Base-by-base conservation (phyloP, 2,329 filamentous ascomycete genomes). In the Venturia effusa region DNA sequence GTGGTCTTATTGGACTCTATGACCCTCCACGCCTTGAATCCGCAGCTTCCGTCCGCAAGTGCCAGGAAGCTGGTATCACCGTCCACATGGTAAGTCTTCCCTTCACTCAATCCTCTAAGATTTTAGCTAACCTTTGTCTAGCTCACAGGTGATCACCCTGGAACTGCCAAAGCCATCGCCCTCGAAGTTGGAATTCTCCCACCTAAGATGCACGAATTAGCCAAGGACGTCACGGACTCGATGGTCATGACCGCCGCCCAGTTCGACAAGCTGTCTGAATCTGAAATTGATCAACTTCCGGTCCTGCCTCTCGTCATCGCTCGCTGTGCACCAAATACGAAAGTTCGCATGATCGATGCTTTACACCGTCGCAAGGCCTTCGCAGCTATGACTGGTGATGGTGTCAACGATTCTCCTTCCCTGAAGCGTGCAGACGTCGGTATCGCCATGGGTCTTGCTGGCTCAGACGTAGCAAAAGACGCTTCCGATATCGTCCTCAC, bases 21-120 rank as follows among this genome's bases (percentile, higher is more conserved):
- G 91, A 96, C 68, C 91, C 91, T 3, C 91, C 91, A 64, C 89
- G 91, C 1, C 83, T 85, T 2, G 91, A 95, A 76, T 91, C 90
- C 0, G 88, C 87, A 32, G 82, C 71, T 39, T 77, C 78, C 10
- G 78, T 80, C 61, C 72, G 72, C 37, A 73, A 76, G 64, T 80
- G 78, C 43, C 76, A 79, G 65, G 70, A 74, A 54, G 77, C 78
- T 48, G 78, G 78, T 27, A 79, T 80, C 59, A 77, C 74, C 0
- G 78, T 80, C 1, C 78, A 80, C 67, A 80, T 80, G 78, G 24
- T 64, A 57, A 57, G 51, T 57, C 11, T n/a, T 1, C 19, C 15
- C 7, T 32, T 32, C 4, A 3, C 59, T 7, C 7, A 30, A 15
- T 60, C 3, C 4, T 60, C 22, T 4, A 8, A n/a, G 1, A 1